A percentile compares a stretch with the other conserved stretches of the same genome.
Evolutionary conservation across 345 rosid species (phyloP).

Genomic region (Ceriops zippeliana): DNA sequence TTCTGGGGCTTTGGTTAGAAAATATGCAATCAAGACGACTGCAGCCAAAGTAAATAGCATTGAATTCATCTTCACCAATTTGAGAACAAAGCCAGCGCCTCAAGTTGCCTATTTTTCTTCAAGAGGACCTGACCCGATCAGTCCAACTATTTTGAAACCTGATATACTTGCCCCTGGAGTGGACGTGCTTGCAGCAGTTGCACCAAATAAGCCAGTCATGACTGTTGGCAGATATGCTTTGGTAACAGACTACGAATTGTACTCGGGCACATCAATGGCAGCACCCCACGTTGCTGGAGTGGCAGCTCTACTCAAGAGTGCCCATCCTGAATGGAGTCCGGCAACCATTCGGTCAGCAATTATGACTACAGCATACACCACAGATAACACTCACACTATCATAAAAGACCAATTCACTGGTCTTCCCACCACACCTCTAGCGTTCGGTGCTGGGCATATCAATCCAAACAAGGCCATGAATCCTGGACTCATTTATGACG

Average conservation of each 20-base stretch:
- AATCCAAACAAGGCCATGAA: constrained; percentile 43
- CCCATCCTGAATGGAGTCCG: constrained; percentile 22
- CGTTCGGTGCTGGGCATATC: constrained; percentile 40
- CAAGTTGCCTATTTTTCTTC: constrained; percentile 60
- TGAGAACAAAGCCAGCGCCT: constrained; percentile 44
- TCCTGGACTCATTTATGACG: constrained; percentile 43
- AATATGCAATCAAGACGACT: not conserved
- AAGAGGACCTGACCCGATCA: constrained; percentile 54
- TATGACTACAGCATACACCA: constrained; percentile 28
- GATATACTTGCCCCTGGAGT: constrained; percentile 48
- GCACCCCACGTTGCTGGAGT: constrained; percentile 19
- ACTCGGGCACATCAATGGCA: constrained; percentile 33
- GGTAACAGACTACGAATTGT: constrained; percentile 33
- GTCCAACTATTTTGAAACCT: constrained; percentile 37
- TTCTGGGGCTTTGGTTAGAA: constrained; percentile 10
- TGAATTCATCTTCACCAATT: constrained; percentile 30
- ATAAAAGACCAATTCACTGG: constrained; percentile 20
- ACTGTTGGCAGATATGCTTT: constrained; percentile 24
- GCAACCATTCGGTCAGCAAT: constrained; percentile 23
- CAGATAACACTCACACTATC: constrained; percentile 20
- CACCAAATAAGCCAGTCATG: constrained; percentile 16
- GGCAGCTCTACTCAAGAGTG: constrained; percentile 13
- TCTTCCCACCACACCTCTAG: constrained; percentile 35
- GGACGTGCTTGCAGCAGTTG: constrained; percentile 36
- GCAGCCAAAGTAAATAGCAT: constrained; percentile 26